Base-by-base conservation (phyloP, 2,329 filamentous ascomycete genomes). In the Neonectria hederae region DNA sequence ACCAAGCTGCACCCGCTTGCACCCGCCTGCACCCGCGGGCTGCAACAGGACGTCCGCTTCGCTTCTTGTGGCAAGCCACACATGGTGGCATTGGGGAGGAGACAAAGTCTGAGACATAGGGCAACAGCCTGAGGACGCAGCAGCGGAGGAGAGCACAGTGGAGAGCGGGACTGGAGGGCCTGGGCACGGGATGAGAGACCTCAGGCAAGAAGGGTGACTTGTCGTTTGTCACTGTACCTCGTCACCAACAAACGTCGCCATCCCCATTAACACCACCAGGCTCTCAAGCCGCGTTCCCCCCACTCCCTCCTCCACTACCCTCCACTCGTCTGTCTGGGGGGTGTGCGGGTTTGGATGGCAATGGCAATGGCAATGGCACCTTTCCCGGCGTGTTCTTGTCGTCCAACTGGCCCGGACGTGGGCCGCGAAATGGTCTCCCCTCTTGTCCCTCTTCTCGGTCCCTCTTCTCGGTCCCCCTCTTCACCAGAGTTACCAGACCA, bases 171-270 rank as follows among this genome's bases (percentile, higher is more conserved):
- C 5, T 14, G 6, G 13, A 38, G 35, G n/a, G 35, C 6, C 14
- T n/a, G 35, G 35, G n/a, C 24, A 32, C 11, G 26, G 54, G 24
- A 35, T 19, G 54, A 11, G 21, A 7, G 28, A 10, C 21, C 28
- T n/a, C 2, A 28, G 26, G 28, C 46, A 3, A n/a, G 26, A 51
- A 43, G 28, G 40, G 59, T 38, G 40, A 49, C 48, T 22, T 19
- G 60, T 43, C 32, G 42, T 59, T 63, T 66, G 64, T 66, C 46
- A 60, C 57, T 59, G 60, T 66, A 66, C 64, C 42, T 66, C 60
- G 28, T 63, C 21, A 46, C 64, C 53, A 66, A 32, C 54, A 55
- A 52, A 63, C 55, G 59, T 56, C 52, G 52, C 58, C 58, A 57
- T 32, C 46, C 60, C 48, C 62, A 65, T 48, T 53, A 61, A 54